phyloP scores from a whole-genome alignment of 164 flowering plant genomes.

The Sextonia rubra region DNA sequence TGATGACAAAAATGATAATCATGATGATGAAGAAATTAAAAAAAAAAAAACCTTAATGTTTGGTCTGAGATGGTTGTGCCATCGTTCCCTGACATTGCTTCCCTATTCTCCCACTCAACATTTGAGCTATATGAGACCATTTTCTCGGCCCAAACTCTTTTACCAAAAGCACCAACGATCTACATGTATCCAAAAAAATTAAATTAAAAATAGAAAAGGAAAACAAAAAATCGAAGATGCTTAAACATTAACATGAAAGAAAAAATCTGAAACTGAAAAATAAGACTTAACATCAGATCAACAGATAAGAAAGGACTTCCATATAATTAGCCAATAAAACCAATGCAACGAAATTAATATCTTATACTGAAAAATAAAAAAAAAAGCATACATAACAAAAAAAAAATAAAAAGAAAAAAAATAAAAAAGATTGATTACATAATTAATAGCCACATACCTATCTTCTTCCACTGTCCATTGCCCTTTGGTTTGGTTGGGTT shows the following conservation, averaged over 20 bases:
- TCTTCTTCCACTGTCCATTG: constrained; percentile 92
- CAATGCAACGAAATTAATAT: too few species aligned
- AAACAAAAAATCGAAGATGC: neutral
- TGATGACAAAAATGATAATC: too few species aligned
- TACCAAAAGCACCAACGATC: constrained; percentile 57
- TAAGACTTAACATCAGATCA: neutral
- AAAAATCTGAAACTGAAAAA: neutral
- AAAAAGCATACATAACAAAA: neutral
- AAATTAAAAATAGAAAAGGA: neutral
- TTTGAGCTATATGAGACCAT: constrained; percentile 88
- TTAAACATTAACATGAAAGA: too few species aligned
- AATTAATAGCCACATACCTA: constrained; percentile 29
- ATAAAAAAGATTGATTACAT: neutral
- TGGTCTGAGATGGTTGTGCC: constrained; percentile 89
- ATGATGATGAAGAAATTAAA: neutral
- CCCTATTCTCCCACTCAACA: constrained; percentile 66
- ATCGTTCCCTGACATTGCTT: constrained; percentile 95
- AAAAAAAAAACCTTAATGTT: constrained; percentile 64
- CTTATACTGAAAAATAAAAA: too few species aligned
- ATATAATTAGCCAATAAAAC: neutral
- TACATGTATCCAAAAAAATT: constrained; percentile 5
- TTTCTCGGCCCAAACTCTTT: constrained; percentile 58
- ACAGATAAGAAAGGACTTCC: neutral
- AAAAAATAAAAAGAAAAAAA: neutral
- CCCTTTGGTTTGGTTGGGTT: constrained; percentile 49